Base-by-base conservation (phyloP, 2,329 filamentous ascomycete genomes). In the Pseudonectria foliicola region DNA sequence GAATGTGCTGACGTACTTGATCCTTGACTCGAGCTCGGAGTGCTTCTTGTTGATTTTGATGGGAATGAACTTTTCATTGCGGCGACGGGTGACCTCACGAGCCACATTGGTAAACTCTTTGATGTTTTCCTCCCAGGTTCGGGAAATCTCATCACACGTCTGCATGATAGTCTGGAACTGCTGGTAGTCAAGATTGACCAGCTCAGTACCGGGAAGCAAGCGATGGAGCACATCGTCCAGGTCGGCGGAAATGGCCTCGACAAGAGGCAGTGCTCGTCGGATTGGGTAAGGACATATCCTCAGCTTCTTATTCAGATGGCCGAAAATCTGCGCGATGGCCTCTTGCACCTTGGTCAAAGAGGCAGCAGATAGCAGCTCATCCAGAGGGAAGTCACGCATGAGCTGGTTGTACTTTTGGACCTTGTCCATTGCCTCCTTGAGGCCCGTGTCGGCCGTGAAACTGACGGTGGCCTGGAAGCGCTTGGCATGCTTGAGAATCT, bases 331-430 rank as follows among this genome's bases (percentile, higher is more conserved):
- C 29, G 82, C 76, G 43, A 98, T 76, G 6, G 92, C 85, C 52
- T 96, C 89, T 53, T 92, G 80, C 3, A 94, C 80, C 62, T 95
- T 95, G 51, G 80, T 70, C 29, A 98, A 64, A 1, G 89, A 90
- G 1, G 89, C 93, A 2, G 92, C 89, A 12, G 92, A 95, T 13
- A 95, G 74, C 18, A 99, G 68, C 59, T 99, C 92, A 55, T 96
- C 90, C 24, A 98, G 71, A 0, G 92, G 92, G 45, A 99, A 96
- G 59, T 98, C 93, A 44, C 92, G 83, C 86, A 99, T 96, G 15
- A 98, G 75, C 64, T 94, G 86, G 58, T 98, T 99, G 70, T 96
- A 98, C 62, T 95, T 95, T 61, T 95, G 87, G 30, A 98, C 93
- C 57, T 85, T 84, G 43, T 98, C 92, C 60, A 89, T 92, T 15